Percentiles rank a stretch among this genome's conserved stretches.
These are phyloP conservation scores for Royoungia palumana DNA, from an alignment of 768 basidiomycete species.

Conservation along the genomic window DNA sequence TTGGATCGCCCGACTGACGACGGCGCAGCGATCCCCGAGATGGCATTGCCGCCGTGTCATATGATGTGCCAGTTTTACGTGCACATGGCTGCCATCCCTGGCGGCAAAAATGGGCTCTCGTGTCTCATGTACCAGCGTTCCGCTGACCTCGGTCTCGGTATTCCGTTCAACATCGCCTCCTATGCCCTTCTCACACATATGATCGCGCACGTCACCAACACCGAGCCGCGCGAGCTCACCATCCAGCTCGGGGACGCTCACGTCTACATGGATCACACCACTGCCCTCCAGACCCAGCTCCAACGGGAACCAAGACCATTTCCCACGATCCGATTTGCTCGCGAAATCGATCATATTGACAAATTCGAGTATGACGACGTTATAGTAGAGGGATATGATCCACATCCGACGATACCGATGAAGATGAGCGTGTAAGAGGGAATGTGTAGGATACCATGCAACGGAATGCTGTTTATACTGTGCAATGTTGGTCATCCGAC, in stretches of 20 bases:
- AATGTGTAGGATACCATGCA: constrained; percentile 1
- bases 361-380: constrained; percentile 80
- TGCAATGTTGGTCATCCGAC: not conserved
- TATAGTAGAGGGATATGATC: constrained; percentile 81
- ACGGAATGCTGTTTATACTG: not conserved
- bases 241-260: constrained; percentile 98
- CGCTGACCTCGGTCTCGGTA: constrained; percentile 93
- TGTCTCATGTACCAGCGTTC: constrained; percentile 98
- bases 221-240: constrained; percentile 83
- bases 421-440: constrained; percentile 83
- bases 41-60: constrained; percentile 98
- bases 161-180: constrained; percentile 99
- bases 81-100: constrained; percentile 61
- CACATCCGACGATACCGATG: constrained; percentile 84
- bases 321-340: constrained; percentile 73
- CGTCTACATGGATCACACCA: constrained; percentile 89
- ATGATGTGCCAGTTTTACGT: constrained; percentile 99
- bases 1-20: not conserved
- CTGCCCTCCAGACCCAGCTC: constrained; percentile 81
- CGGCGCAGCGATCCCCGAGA: constrained; percentile 76
- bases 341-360: constrained; percentile 69
- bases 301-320: constrained; percentile 75
- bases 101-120: constrained; percentile 68
- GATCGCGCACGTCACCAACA: constrained; percentile 90
- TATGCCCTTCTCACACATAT: constrained; percentile 97